Evolutionary conservation across 2,329 filamentous ascomycete genomes (phyloP).

Genomic region (Pseudophaeomoniella oleicola): DNA sequence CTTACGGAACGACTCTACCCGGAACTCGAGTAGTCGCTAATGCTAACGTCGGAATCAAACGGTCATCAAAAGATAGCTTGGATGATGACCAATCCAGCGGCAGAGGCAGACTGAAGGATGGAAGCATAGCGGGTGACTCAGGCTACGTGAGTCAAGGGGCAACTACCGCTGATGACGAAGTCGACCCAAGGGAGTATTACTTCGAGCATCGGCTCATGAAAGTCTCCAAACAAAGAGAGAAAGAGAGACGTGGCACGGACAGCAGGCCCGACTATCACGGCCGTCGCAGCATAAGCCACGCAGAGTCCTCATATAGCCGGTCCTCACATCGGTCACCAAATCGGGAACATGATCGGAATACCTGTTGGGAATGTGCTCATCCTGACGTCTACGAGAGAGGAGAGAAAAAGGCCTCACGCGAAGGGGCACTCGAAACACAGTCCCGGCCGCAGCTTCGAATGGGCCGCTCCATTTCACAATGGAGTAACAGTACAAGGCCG

Average conservation of each 20-base stretch:
- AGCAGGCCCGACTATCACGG: background rate
- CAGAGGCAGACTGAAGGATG: constrained; percentile 2
- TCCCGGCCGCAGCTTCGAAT: background rate
- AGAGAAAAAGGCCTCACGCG: background rate
- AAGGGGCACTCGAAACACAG: background rate
- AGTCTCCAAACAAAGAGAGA: background rate
- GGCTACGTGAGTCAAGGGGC: constrained; percentile 47
- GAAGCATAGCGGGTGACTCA: constrained; percentile 39
- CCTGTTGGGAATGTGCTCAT: background rate
- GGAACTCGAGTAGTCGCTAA: constrained; percentile 36
- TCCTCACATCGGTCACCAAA: background rate
- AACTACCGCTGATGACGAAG: constrained; percentile 22
- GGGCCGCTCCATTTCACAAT: background rate
- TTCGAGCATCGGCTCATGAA: background rate
- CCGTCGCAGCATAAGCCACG: background rate
- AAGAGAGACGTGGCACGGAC: background rate
- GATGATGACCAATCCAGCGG: background rate
- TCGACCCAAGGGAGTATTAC: background rate
- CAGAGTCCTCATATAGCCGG: background rate
- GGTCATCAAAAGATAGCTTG: constrained; percentile 8
- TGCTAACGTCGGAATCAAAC: constrained; percentile 37
- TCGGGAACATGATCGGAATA: background rate
- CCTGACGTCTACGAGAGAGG: background rate
- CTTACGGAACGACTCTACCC: constrained; percentile 24
- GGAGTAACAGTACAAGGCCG: background rate